A percentile compares a stretch with the other conserved stretches of the same genome.
These are phyloP conservation scores for Sordariomycetes sp. DNA, from an alignment of 2,329 filamentous ascomycete species.

Conservation along the genomic window DNA sequence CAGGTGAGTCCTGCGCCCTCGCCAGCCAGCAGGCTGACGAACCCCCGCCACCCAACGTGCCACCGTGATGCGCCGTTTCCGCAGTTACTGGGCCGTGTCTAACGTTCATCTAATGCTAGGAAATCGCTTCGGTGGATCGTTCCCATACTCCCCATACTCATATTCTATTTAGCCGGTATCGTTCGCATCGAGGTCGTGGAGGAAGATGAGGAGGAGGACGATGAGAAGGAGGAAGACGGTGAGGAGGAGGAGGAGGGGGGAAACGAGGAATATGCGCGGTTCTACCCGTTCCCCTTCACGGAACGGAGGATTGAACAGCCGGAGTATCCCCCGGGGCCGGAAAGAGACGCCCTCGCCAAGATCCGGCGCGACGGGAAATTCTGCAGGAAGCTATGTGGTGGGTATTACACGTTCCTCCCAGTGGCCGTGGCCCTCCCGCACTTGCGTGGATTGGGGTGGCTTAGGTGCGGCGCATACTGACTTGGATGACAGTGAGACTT, in stretches of 20 bases:
- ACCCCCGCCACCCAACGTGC: background rate
- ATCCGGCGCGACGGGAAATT: slow-evolving; percentile 40
- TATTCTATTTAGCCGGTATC: slow-evolving; percentile 26
- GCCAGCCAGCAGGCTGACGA: background rate
- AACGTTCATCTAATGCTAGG: background rate
- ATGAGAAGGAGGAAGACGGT: slow-evolving; percentile 21
- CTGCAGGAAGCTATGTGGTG: slow-evolving; percentile 31
- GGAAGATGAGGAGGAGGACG: slow-evolving; percentile 27
- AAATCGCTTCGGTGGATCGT: background rate
- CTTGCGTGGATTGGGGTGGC: background rate
- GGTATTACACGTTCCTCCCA: background rate
- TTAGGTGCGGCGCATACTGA: background rate
- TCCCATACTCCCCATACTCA: slow-evolving; percentile 18
- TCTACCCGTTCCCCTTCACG: slow-evolving; percentile 53
- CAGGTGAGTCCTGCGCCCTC: slow-evolving; percentile 16
- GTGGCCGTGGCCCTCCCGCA: background rate
- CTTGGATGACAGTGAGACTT: background rate
- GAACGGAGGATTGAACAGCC: slow-evolving; percentile 32
- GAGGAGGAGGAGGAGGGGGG: background rate
- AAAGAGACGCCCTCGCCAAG: slow-evolving; percentile 50
- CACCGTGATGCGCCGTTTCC: background rate
- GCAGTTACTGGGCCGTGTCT: background rate
- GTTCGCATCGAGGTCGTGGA: slow-evolving; percentile 35
- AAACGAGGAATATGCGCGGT: slow-evolving; percentile 31
- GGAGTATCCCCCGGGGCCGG: slow-evolving; percentile 43